Evolutionary conservation across 2,329 filamentous ascomycete genomes (phyloP), one percentile per base, ranked within the genome.

Genomic region (Phoma sp.): DNA sequence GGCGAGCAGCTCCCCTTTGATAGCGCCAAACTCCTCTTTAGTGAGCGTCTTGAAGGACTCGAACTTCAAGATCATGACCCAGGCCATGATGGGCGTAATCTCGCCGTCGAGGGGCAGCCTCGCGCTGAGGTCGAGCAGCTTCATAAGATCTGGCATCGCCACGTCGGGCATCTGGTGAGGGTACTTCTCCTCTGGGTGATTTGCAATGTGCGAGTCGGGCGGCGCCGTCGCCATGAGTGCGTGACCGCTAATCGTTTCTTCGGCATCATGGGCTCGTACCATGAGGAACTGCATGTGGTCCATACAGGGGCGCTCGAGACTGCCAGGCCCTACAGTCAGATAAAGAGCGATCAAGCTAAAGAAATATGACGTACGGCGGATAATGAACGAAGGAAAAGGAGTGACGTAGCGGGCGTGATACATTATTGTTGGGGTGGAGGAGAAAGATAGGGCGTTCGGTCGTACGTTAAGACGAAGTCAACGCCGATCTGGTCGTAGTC

Each of bases 21-120:
- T 80, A 58, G 80, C 82, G 64, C 83, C 80, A 63, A 96, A 86
- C 68, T 97, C 91, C 35, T 85, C 82, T 46, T 78, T 75, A 13
- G 80, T 85, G 61, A 97, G 77, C 62, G 89, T 85, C 4, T 72
- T 71, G 59, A 93, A 86, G 58, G 18, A 18, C 88, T 81, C 40
- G 60, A 58, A 14, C 57, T 81, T 83, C 58, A 91, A 79, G 44
- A 98, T 83, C 77, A 90, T 89, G 44, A 91, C 89, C 86, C 95
- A 93, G 0, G 93, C 93, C 91, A 96, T 96, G 62, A 97, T 90
- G 0, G 95, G 95, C 14, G 93, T 98, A 67, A 98, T 90, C 76
- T 96, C 91, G 47, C 91, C 91, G 57, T 95, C 90, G 48, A 95
- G 85, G 64, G 95, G 88, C 24, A 97, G 82, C 65, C 88, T 86